Base-by-base conservation (phyloP, 176 grass and related monocot species). In the Carex cristatella region DNA sequence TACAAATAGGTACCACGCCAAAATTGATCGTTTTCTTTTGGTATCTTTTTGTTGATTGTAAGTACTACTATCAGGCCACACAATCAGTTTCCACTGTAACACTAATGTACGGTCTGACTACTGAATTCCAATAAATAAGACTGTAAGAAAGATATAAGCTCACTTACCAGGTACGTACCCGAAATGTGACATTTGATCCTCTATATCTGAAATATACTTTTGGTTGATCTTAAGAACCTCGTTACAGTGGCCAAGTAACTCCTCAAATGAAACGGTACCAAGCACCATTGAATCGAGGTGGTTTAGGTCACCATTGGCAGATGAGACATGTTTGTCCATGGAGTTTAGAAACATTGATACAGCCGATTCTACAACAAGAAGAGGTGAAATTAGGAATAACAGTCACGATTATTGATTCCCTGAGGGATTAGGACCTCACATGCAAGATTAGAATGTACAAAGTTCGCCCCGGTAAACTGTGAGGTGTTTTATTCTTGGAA, bases 161-260 rank as follows among this genome's bases (percentile, higher is more conserved):
- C 23, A 73, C 53, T 89, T 80, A 90, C 88, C 88, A 44, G 88
- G 81, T 51, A 89, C 84, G 65, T 94, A 94, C 28, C 95, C 92
- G 58, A 85, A 94, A n/a, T 72, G 54, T 28, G 30, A 73, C 82
- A 97, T 89, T 53, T 85, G 87, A 13, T 65, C 73, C 83, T 93
- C 61, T 80, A 94, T 46, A 79, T 87, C 89, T 15, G 62, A 71
- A 32, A 94, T 89, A 81, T 91, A 92, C 57, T 90, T 90, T 15
- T 65, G 88, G 80, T 87, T 78, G 72, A 90, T 81, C 81, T 83
- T 84, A 83, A 87, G 86, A 16, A 86, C 69, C 90, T 93, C 91
- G 40, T 87, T 83, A 81, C 86, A 97, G 85, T 97, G 92, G 79
- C 95, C 95, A 55, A 97, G 95, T 80, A 97, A 91, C 90, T 97